A percentile compares a stretch with the other conserved stretches of the same genome.
Evolutionary conservation across 352 stramenopile species (phyloP).

Genomic region (Thalassiosira delicatula): DNA sequence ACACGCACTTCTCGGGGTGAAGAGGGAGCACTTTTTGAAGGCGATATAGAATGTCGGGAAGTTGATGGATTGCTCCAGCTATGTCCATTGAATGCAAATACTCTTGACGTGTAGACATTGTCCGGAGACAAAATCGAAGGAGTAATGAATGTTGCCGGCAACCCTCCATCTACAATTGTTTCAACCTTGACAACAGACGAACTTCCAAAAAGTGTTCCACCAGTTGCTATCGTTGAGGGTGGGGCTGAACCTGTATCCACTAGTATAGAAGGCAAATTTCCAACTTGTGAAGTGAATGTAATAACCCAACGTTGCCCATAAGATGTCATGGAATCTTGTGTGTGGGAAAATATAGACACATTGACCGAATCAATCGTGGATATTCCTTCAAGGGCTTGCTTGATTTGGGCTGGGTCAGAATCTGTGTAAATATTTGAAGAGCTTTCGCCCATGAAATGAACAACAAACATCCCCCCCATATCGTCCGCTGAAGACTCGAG

Average conservation of each 20-base stretch:
- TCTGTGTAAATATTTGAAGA: constrained; percentile 68
- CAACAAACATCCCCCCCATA: constrained; percentile 78
- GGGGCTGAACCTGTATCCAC: constrained; percentile 65
- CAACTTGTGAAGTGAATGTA: constrained; percentile 73
- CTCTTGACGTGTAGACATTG: constrained; percentile 86
- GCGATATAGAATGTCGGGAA: constrained; percentile 49
- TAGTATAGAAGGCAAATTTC: constrained; percentile 73
- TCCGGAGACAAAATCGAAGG: constrained; percentile 72
- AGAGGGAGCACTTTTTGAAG: constrained; percentile 53
- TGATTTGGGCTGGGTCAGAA: constrained; percentile 60
- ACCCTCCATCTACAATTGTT: constrained; percentile 49
- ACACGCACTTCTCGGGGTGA: constrained; percentile 67
- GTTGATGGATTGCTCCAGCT: constrained; percentile 45
- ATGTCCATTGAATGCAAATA: constrained; percentile 90
- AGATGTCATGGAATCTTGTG: constrained; percentile 37
- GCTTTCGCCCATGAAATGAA: constrained; percentile 76
- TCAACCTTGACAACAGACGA: constrained; percentile 59
- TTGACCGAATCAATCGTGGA: constrained; percentile 74
- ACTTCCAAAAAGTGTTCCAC: constrained; percentile 61
- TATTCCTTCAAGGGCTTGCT: constrained; percentile 78
- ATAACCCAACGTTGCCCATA: constrained; percentile 74
- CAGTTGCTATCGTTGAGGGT: constrained; percentile 64
- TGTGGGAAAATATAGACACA: constrained; percentile 61
- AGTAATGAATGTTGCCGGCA: constrained; percentile 62
- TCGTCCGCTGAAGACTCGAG: constrained; percentile 74